phyloP scores from a whole-genome alignment of 805 yeast species.

The Kodamaea nitidulidarum region DNA sequence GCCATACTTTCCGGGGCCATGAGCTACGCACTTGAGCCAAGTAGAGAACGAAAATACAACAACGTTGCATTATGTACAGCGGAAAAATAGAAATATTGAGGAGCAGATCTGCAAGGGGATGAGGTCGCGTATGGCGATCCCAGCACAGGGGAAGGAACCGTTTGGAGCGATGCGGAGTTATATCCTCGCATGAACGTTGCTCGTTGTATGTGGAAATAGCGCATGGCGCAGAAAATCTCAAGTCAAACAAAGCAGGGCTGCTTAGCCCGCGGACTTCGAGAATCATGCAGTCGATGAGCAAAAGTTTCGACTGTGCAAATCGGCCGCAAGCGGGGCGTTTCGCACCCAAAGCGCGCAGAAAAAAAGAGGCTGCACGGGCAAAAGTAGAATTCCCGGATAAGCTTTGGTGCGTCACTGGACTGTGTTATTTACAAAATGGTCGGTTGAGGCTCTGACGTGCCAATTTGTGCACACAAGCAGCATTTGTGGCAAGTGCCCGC shows the following conservation, averaged over 20 bases:
- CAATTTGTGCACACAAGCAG: no score
- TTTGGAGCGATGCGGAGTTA: background rate
- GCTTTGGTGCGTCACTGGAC: no score
- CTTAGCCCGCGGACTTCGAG: background rate
- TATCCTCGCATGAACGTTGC: background rate
- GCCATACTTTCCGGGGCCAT: no score
- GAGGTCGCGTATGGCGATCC: slow-evolving; percentile 1
- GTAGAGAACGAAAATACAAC: background rate
- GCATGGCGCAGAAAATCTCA: background rate
- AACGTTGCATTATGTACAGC: slow-evolving; percentile 3
- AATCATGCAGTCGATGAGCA: background rate
- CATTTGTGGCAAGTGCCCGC: no score
- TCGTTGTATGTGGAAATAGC: background rate
- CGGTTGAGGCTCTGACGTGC: no score
- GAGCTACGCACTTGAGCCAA: no score
- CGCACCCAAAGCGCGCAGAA: no score
- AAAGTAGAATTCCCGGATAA: no score
- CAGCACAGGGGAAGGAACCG: background rate
- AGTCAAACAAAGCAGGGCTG: background rate
- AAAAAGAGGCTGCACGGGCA: no score
- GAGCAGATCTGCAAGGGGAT: slow-evolving; percentile 3
- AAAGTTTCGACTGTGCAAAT: no score
- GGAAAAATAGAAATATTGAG: background rate
- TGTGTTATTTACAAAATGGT: no score
- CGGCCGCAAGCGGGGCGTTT: no score